Base-by-base conservation (phyloP, 1,284 basidiomycete species). In the Flammula alnicola region DNA sequence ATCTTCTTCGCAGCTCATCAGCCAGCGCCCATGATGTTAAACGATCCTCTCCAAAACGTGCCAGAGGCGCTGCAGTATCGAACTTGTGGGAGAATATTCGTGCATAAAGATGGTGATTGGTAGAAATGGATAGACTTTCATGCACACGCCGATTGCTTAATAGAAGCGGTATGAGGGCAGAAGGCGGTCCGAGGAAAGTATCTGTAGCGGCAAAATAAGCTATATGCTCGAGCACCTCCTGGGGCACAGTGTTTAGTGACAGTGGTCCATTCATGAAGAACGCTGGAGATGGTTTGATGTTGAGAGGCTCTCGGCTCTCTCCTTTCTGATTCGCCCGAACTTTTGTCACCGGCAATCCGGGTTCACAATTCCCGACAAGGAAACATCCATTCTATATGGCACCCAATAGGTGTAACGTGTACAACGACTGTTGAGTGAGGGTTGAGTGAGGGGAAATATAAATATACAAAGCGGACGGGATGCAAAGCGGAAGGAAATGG, bases 191-290 rank as follows among this genome's bases (percentile, higher is more conserved):
- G 23, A 83, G 74, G 30, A 80, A 73, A 30, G 66, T 62, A 11
- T 77, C 63, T 17, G 80, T 75, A 30, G 74, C 73, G 52, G 76
- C 63, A 55, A 78, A 77, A 60, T 78, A 79, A 4, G 83, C 86
- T 57, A 93, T 84, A 47, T 80, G 74, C 54, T 86, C 80, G 33
- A 93, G 76, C 51, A 93, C 74, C 66, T 91, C 87, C 56, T 77
- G 76, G 25, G 91, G 91, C 39, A 92, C 62, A 11, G 63, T 60
- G 39, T 70, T 63, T 50, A 74, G 51, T 12, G 63, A 57, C 47
- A 59, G 51, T 32, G 47, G 32, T 26, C 55, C 61, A 54, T 56
- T 51, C 54, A 54, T 59, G 44, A 41, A 50, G 44, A 36, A 31
- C 36, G 44, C 48, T 47, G 42, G 39, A 36, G 39, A 41, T 36